phyloP scores from a whole-genome alignment of 257 asterid species.

The Capsicum baccatum region DNA sequence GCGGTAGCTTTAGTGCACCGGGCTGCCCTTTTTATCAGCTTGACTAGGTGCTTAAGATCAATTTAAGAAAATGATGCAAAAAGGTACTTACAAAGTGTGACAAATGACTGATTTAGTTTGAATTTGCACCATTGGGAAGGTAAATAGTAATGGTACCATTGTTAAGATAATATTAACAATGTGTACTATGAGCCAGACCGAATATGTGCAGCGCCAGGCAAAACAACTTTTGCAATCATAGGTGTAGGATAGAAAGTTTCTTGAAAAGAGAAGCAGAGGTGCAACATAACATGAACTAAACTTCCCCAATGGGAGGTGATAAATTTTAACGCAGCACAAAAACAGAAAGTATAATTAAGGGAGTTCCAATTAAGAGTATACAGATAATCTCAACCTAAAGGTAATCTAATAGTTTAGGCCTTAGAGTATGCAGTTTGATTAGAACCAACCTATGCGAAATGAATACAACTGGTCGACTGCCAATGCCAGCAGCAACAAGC shows the following conservation, averaged over 20 bases:
- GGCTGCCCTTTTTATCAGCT: neutral
- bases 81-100: neutral
- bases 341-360: neutral
- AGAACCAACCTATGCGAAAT: slow-evolving; percentile 85
- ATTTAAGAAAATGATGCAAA: slow-evolving; percentile 19
- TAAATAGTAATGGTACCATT: slow-evolving; percentile 9
- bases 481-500: slow-evolving; percentile 93
- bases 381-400: neutral
- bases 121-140: neutral
- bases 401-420: neutral
- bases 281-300: slow-evolving; percentile 13
- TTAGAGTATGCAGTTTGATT: neutral
- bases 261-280: slow-evolving; percentile 20
- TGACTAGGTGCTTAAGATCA: neutral
- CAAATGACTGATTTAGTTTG: neutral
- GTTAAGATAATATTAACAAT: slow-evolving; percentile 6
- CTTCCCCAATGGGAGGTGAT: neutral
- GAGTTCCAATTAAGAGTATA: neutral
- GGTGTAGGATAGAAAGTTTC: neutral
- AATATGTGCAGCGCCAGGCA: neutral
- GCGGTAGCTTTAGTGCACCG: too few species aligned
- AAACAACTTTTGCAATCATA: neutral
- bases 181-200: neutral
- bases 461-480: slow-evolving; percentile 92
- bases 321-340: neutral